Conservation (phyloP, 139 green algal species). For the Coelastrella sp. region DNA sequence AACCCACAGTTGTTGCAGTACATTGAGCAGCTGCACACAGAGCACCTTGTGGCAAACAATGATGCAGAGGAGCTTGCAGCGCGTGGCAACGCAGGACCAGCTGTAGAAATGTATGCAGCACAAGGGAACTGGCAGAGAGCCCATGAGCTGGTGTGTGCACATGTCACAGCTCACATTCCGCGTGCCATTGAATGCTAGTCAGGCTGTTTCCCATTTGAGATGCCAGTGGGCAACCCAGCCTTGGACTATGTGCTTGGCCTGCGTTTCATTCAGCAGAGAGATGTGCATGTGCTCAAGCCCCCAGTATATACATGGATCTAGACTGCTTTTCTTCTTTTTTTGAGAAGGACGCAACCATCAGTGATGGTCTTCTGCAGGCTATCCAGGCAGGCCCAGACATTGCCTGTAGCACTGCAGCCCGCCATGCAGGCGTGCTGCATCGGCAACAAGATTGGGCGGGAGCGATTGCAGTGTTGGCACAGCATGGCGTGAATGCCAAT, state of each 20-base stretch:
- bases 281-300: too few relatives aligned
- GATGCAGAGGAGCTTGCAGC: slow-evolving; percentile 74
- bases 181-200: too few relatives aligned
- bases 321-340: too few relatives aligned
- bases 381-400: slow-evolving; percentile 60
- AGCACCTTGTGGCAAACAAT: slow-evolving; percentile 62
- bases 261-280: too few relatives aligned
- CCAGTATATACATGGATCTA: too few relatives aligned
- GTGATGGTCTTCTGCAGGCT: slow-evolving; percentile 58
- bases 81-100: slow-evolving; percentile 30
- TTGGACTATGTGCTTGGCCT: too few relatives aligned
- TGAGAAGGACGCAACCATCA: too few relatives aligned
- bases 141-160: slow-evolving; percentile 43
- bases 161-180: too few relatives aligned
- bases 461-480: slow-evolving; percentile 58
- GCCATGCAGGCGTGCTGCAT: slow-evolving; percentile 72
- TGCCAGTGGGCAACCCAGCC: too few relatives aligned
- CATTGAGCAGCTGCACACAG: slow-evolving; percentile 76
- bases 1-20: slow-evolving; percentile 68
- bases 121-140: slow-evolving; percentile 48
- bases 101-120: slow-evolving; percentile 45
- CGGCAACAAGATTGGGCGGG: slow-evolving; percentile 64
- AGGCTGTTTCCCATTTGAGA: too few relatives aligned
- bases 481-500: slow-evolving; percentile 56
- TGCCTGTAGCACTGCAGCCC: slow-evolving; percentile 57